phyloP scores from a whole-genome alignment of 2,329 filamentous ascomycete species.

The Zelopaecilomyces penicillatus region DNA sequence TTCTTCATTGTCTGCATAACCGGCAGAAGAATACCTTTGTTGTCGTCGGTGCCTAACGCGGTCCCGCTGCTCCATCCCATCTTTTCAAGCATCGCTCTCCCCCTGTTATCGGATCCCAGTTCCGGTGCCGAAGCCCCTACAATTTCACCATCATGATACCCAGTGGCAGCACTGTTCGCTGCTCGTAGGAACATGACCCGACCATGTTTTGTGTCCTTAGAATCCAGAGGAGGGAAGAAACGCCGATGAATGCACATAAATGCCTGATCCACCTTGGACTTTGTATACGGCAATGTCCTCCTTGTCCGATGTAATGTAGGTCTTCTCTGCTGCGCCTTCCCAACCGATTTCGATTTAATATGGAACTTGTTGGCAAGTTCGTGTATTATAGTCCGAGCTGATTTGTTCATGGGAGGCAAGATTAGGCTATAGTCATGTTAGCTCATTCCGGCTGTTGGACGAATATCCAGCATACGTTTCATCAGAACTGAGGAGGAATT shows the following conservation, averaged over 20 bases:
- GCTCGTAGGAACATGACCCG: too few relatives aligned
- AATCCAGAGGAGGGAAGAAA: slow-evolving; percentile 48
- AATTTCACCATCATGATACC: slow-evolving; percentile 75
- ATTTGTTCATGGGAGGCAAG: slow-evolving; percentile 77
- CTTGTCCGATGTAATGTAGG: slow-evolving; percentile 69
- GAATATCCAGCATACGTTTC: slow-evolving; percentile 44
- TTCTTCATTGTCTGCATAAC: slow-evolving; percentile 83
- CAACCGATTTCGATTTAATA: slow-evolving; percentile 77
- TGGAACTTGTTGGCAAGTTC: slow-evolving; percentile 66
- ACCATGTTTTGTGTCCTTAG: slow-evolving; percentile 23
- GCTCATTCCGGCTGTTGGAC: background rate
- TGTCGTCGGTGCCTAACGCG: slow-evolving; percentile 70
- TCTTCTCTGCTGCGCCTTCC: slow-evolving; percentile 63
- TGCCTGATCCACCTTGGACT: slow-evolving; percentile 43
- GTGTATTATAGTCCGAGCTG: slow-evolving; percentile 70
- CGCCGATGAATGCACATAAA: slow-evolving; percentile 40
- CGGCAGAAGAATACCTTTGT: slow-evolving; percentile 81
- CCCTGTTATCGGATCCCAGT: slow-evolving; percentile 72
- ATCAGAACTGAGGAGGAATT: slow-evolving; percentile 57
- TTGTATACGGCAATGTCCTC: slow-evolving; percentile 53
- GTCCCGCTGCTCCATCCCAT: slow-evolving; percentile 94
- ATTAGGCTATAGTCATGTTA: slow-evolving; percentile 44
- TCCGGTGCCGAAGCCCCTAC: slow-evolving; percentile 82
- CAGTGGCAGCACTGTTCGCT: slow-evolving; percentile 18
- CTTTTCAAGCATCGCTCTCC: slow-evolving; percentile 82